Evolutionary conservation across 306 rosid species (phyloP).

Genomic region (Cucumis sativus): Cucumber_9930_V3 NC_026660.2:23699001-23699500

Average conservation of each 20-base stretch:
- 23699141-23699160: background rate
- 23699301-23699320: background rate
- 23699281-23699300: background rate
- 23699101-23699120: conserved; percentile 35
- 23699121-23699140: conserved; percentile 40
- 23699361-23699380: background rate
- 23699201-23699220: background rate
- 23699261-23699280: background rate
- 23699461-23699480: background rate
- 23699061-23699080: conserved; percentile 50
- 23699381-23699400: background rate
- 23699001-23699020: background rate
- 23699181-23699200: background rate
- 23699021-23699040: background rate
- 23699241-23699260: background rate
- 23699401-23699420: background rate
- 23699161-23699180: background rate
- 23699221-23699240: background rate
- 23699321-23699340: background rate
- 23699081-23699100: conserved; percentile 34
- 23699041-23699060: conserved; percentile 14
- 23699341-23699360: background rate
- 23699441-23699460: background rate
- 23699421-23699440: background rate
- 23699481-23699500: background rate